Base-by-base conservation (phyloP, 2,329 filamentous ascomycete species). In the Fusarium scirpi region DNA sequence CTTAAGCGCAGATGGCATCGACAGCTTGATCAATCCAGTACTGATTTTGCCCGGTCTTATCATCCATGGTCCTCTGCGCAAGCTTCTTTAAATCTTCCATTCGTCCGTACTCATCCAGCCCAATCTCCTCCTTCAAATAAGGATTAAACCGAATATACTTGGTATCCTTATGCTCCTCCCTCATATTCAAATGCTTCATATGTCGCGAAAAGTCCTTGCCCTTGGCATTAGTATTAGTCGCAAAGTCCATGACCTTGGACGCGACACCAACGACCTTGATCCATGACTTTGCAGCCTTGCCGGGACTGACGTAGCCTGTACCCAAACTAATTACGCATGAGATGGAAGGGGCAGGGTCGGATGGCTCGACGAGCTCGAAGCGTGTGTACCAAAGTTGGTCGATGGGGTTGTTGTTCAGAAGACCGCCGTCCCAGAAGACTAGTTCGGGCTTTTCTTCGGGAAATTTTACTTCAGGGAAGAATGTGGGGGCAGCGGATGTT, bases 361-460 rank as follows among this genome's bases (percentile, higher is more conserved):
- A 18, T 3, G 63, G 40, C 2, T 61, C 22, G n/a, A 70, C 58
- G 0, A 72, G 67, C 45, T 72, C 70, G 15, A 66, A 72, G 22
- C 70, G 47, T 5, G 67, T 48, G 52, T 71, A 73, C 70, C 70
- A 72, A 1, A 72, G 34, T 6, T 72, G 70, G 6, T 71, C 70
- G 2, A 72, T 72, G 0, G 70, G 70, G 29, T 73, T 72, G 11
- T 73, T 72, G 25, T 73, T 72, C 0, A 72, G 55, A 3, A 72
- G 70, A 1, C 70, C 70, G 1, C 70, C 70, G 2, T 72, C 70
- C 70, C 67, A 71, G 7, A 72, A 72, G 0, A 51, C 47, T 3
- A 73, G 15, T 6, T 69, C 53, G 2, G 61, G 56, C 12, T 49
- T 69, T 0, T 49, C 53, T 6, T 68, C 57, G 0, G 57, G 67